Percentiles rank a stretch among this genome's conserved stretches.
phyloP scores from a whole-genome alignment of 495 filamentous ascomycete species.

The Aspergillus taichungensis region DNA sequence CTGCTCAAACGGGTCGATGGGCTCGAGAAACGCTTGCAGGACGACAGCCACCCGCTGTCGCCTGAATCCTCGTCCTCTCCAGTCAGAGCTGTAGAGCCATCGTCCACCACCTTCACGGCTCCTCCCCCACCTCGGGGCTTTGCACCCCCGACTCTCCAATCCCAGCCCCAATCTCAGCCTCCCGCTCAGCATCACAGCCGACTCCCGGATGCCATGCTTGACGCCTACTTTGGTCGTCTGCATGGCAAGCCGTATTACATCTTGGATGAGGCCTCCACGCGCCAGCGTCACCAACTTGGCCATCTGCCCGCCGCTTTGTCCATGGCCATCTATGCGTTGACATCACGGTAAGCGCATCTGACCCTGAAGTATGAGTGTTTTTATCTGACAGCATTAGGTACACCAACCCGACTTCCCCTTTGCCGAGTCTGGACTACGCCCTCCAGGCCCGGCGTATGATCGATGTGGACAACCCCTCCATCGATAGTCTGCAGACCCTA shows the following conservation, averaged over 20 bases:
- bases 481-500: constrained; percentile 66
- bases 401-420: constrained; percentile 22
- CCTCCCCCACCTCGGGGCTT: constrained; percentile 7
- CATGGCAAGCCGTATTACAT: constrained; percentile 74
- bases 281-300: constrained; percentile 56
- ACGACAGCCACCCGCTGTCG: constrained; percentile 47
- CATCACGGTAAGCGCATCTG: constrained; percentile 44
- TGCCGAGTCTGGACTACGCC: constrained; percentile 55
- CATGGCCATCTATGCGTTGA: constrained; percentile 66
- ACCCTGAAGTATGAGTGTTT: neutral
- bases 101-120: neutral
- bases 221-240: constrained; percentile 66
- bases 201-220: constrained; percentile 53
- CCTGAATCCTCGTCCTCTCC: constrained; percentile 31
- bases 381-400: constrained; percentile 42
- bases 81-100: constrained; percentile 12
- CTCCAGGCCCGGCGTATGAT: constrained; percentile 55
- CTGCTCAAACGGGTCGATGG: constrained; percentile 76
- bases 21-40: constrained; percentile 68
- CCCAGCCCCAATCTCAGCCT: constrained; percentile 11
- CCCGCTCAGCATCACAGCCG: constrained; percentile 23
- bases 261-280: constrained; percentile 60
- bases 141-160: constrained; percentile 8
- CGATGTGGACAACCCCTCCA: constrained; percentile 68
- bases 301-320: constrained; percentile 55